phyloP scores from a whole-genome alignment of 2,329 filamentous ascomycete genomes.

The Phialophora macrospora region DNA sequence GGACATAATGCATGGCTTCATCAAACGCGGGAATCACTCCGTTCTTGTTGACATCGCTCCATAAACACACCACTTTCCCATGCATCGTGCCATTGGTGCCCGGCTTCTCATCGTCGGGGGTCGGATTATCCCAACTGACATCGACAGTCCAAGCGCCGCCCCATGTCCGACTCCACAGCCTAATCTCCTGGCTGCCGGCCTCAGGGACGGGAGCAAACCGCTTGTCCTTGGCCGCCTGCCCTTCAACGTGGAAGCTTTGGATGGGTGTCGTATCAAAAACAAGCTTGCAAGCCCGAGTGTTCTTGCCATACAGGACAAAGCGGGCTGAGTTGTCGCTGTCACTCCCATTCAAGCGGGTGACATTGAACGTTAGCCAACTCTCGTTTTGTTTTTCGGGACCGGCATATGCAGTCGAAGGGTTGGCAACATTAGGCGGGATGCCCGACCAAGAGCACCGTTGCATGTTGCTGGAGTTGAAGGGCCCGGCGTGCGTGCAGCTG shows the following conservation, averaged over 20 bases:
- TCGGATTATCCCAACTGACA: constrained; percentile 63
- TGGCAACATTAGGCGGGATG: constrained; percentile 67
- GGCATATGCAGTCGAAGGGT: constrained; percentile 36
- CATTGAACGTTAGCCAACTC: constrained; percentile 70
- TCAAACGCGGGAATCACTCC: constrained; percentile 81
- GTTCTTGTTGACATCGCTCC: constrained; percentile 79
- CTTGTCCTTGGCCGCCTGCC: constrained; percentile 62
- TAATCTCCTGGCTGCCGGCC: constrained; percentile 68
- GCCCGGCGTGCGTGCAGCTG: constrained; percentile 53
- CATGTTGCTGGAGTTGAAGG: constrained; percentile 49
- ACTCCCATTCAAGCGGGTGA: constrained; percentile 52
- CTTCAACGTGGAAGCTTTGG: constrained; percentile 66
- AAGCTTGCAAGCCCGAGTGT: constrained; percentile 80
- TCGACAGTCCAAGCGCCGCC: constrained; percentile 75
- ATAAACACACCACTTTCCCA: constrained; percentile 76
- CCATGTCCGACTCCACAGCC: constrained; percentile 84
- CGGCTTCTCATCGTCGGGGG: constrained; percentile 12
- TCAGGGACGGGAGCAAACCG: constrained; percentile 69
- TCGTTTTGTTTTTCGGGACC: constrained; percentile 50
- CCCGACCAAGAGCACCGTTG: constrained; percentile 73
- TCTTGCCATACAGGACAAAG: constrained; percentile 70
- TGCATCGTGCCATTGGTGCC: constrained; percentile 53
- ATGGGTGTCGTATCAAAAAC: constrained; percentile 69
- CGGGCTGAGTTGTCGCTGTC: constrained; percentile 57
- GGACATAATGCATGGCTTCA: constrained; percentile 75